Evolutionary conservation across 331 rosid genomes (phyloP), one percentile per base, ranked within the genome.

Genomic region (Quercus lobata): DNA sequence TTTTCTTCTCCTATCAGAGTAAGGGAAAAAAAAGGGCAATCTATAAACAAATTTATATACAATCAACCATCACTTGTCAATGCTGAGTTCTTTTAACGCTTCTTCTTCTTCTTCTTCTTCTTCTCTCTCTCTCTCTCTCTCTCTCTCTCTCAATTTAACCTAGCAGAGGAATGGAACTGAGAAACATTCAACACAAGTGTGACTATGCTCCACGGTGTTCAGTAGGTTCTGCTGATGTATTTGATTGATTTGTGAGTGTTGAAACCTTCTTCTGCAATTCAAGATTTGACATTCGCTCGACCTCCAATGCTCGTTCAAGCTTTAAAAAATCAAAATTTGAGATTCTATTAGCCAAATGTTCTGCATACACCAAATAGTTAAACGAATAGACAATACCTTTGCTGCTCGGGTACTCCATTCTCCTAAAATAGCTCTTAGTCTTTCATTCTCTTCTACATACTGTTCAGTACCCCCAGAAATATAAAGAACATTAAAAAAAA

Each of bases 391-490:
- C 17, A 71, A 74, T 90, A 96, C 99, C 98, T 93, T 96, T 21
- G 99, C 98, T 22, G 99, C 97, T 25, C 97, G 87, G 37, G 92
- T 86, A 85, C 99, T 93, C 98, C 99, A 96, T 84, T 96, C 99
- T 76, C 95, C 97, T 79, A 96, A 83, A 79, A 96, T 96, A 58
- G 98, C 98, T 85, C 99, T 86, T 11, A 93, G 84, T 79, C 99
- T 90, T 83, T 96, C 99, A 55, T 96, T 96, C 86, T 96, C 99
- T 84, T 93, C 98, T 21, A 96, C 97, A 57, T 93, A 93, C 99
- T 96, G 92, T 80, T 8, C 61, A 30, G 57, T 69, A 72, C 11
- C 54, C 22, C 18, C 70, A 66, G 52, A 72, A 19, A 24, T 30
- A 66, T 9, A 49, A 49, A 49, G 5, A 49, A 49, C 4, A 27